Conservation (phyloP, 352 stramenopile genomes). For the Phytophthora crassamura region DNA sequence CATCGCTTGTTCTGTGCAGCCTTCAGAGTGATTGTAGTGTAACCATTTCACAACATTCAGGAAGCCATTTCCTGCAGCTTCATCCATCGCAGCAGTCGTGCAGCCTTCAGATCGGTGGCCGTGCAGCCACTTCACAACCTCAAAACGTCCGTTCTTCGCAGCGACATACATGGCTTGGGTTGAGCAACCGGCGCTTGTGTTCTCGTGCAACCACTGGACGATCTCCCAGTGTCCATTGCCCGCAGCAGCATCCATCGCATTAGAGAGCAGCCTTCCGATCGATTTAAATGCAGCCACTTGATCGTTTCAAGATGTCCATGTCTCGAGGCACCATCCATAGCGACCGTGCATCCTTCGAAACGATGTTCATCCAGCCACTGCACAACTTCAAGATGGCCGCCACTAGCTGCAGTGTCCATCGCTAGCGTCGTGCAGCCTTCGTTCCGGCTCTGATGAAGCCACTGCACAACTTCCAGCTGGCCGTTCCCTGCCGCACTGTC, state of each 20-base stretch:
- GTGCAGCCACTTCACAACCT: too few relatives aligned
- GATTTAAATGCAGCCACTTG: constrained; percentile 10
- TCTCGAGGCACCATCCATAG: constrained; percentile 9
- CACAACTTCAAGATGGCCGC: constrained; percentile 32
- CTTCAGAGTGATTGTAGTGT: not conserved
- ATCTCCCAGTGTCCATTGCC: not conserved
- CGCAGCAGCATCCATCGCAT: constrained; percentile 12
- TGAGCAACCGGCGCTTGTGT: not conserved
- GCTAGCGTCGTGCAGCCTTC: not conserved
- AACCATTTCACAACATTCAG: not conserved
- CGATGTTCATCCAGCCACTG: constrained; percentile 23
- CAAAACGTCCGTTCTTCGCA: not conserved
- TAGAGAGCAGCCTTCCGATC: constrained; percentile 4
- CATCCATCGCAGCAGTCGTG: not conserved
- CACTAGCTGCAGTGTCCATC: constrained; percentile 17
- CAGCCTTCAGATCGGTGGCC: constrained; percentile 3
- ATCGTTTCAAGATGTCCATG: constrained; percentile 10
- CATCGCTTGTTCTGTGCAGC: not conserved
- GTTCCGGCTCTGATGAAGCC: constrained; percentile 14
- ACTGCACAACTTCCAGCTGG: constrained; percentile 32
- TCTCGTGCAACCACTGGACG: constrained; percentile 1
- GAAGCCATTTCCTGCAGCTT: not conserved
- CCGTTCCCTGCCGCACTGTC: constrained; percentile 29
- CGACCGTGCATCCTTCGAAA: constrained; percentile 8
- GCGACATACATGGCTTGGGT: not conserved